Evolutionary conservation across 345 rosid species (phyloP).

Genomic region (Eucalyptus leucophloia): DNA sequence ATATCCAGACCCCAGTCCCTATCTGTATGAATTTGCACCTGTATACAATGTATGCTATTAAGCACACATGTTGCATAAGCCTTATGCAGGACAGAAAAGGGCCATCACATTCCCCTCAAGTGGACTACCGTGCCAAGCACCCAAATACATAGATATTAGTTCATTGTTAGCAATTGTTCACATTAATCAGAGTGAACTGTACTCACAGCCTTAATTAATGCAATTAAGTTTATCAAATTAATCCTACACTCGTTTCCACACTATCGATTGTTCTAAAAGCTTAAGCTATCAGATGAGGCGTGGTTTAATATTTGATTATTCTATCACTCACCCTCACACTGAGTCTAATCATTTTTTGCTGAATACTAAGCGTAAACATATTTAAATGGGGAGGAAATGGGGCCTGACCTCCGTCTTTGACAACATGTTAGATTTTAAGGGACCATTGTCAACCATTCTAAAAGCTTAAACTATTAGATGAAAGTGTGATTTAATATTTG

Average conservation of each 20-base stretch:
- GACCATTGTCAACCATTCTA: background rate
- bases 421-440: background rate
- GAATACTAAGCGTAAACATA: background rate
- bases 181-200: background rate
- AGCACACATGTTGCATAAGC: background rate
- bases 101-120: background rate
- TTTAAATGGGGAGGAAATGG: background rate
- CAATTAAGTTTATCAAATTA: background rate
- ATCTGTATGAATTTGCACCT: background rate
- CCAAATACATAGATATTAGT: background rate
- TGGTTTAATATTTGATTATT: background rate
- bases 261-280: fast-evolving
- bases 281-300: background rate
- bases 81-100: background rate
- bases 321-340: background rate
- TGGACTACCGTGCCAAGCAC: background rate
- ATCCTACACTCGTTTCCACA: background rate
- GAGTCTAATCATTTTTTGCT: background rate
- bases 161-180: background rate
- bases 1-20: background rate
- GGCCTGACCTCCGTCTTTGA: no score
- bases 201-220: background rate
- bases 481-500: background rate
- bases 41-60: background rate
- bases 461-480: background rate